phyloP scores from a whole-genome alignment of 2,329 filamentous ascomycete species.

The Cercospora sesami region DNA sequence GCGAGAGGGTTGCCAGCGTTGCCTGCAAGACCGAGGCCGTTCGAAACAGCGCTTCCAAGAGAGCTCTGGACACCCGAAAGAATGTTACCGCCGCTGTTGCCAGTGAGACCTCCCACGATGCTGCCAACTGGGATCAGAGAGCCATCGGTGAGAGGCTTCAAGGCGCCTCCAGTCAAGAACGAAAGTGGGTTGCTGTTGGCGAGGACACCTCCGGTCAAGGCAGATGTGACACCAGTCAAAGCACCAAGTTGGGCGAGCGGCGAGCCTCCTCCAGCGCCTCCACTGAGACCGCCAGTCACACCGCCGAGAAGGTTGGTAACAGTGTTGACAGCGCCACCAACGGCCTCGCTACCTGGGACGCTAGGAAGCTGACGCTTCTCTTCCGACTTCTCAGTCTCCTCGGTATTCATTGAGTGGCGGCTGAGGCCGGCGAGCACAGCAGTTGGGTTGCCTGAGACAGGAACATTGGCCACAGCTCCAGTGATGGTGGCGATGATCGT shows the following conservation, averaged over 20 bases:
- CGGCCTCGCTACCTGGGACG: background rate
- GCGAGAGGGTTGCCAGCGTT: background rate
- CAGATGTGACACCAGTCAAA: slow-evolving; percentile 9
- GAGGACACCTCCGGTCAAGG: background rate
- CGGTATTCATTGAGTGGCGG: background rate
- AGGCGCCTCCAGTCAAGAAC: slow-evolving; percentile 2
- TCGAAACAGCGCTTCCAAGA: background rate
- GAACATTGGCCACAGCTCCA: slow-evolving; percentile 3
- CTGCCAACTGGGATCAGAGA: slow-evolving; percentile 1
- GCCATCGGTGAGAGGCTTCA: slow-evolving; percentile 5
- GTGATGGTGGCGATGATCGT: slow-evolving; percentile 14
- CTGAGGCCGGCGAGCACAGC: background rate
- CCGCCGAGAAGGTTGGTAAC: slow-evolving; percentile 4
- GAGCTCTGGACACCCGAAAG: slow-evolving; percentile 10
- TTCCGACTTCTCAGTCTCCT: background rate
- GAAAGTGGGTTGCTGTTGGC: slow-evolving; percentile 12
- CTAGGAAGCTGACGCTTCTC: slow-evolving; percentile 12
- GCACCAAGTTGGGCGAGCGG: slow-evolving; percentile 1
- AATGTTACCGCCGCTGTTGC: slow-evolving; percentile 5
- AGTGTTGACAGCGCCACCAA: background rate
- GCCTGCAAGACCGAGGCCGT: slow-evolving; percentile 1
- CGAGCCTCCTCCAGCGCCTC: background rate
- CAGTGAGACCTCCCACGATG: background rate
- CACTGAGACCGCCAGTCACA: background rate
- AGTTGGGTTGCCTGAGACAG: background rate